A percentile compares a stretch with the other conserved stretches of the same genome.
Evolutionary conservation across 257 asterid species (phyloP).

Genomic region (Coffea canephora): DNA sequence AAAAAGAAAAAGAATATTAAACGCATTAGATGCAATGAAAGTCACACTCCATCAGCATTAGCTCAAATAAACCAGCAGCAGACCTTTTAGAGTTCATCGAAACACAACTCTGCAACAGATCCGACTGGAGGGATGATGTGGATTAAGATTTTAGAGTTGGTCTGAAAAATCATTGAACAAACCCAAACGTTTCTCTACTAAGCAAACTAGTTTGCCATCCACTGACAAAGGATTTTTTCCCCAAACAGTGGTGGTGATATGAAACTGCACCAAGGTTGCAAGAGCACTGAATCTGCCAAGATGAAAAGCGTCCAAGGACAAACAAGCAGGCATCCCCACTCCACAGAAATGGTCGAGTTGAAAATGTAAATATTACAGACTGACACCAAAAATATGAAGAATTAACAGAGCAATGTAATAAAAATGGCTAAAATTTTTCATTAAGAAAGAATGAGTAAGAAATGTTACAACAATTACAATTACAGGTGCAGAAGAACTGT

Average conservation of each 20-base stretch:
- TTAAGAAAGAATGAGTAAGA: not conserved
- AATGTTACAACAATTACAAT: conserved; percentile 8
- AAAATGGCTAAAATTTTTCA: not conserved
- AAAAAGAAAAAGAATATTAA: too few relatives aligned
- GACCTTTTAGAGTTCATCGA: not conserved
- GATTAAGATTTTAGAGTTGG: too few relatives aligned
- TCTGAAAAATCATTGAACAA: not conserved
- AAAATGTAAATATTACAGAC: not conserved
- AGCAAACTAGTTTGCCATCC: too few relatives aligned
- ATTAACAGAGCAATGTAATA: not conserved
- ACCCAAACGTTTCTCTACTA: not conserved
- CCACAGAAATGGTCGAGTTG: not conserved
- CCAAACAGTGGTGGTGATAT: not conserved
- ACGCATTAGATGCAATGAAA: too few relatives aligned
- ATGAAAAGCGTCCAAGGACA: not conserved
- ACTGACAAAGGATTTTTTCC: too few relatives aligned
- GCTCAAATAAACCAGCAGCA: not conserved
- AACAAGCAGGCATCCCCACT: not conserved
- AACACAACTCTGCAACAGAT: not conserved
- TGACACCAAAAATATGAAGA: not conserved
- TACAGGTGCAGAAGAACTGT: not conserved
- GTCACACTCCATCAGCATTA: not conserved
- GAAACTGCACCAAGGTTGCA: not conserved
- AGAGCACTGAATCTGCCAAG: not conserved
- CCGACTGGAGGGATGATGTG: not conserved